Percentiles rank a stretch among this genome's conserved stretches.
These are phyloP conservation scores for Smittium mucronatum DNA, from an alignment of 371 early-diverging fungal genomes.

Conservation along the genomic window DNA sequence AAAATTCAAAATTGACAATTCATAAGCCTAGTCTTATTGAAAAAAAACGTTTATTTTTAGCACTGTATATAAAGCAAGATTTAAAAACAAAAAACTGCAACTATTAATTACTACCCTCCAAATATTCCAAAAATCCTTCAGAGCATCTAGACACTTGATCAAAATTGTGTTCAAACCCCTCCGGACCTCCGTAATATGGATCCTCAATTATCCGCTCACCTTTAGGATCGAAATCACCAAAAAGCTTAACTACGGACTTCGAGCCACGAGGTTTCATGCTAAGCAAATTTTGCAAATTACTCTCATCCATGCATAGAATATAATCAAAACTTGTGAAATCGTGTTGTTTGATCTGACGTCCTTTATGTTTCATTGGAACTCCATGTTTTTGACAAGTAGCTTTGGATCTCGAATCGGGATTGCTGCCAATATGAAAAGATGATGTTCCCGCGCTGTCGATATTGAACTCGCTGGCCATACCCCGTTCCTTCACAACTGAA, in stretches of 20 bases:
- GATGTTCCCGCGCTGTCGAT: conserved; percentile 87
- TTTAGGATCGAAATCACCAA: conserved; percentile 76
- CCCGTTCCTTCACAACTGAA: conserved; percentile 45
- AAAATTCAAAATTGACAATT: too few relatives aligned
- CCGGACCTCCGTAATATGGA: conserved; percentile 79
- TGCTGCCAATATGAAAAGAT: conserved; percentile 61
- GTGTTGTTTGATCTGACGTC: conserved; percentile 43
- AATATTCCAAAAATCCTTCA: conserved; percentile 44
- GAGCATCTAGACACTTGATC: conserved; percentile 63
- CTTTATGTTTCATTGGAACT: conserved; percentile 67
- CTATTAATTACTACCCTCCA: not conserved
- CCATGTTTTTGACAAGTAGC: conserved; percentile 56
- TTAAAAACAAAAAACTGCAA: not conserved
- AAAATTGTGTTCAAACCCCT: conserved; percentile 80
- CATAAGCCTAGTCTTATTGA: too few relatives aligned
- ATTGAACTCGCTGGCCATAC: conserved; percentile 43
- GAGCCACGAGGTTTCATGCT: conserved; percentile 30
- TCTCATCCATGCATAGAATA: conserved; percentile 75
- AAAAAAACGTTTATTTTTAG: too few relatives aligned
- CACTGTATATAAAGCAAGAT: too few relatives aligned
- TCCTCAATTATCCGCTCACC: conserved; percentile 65
- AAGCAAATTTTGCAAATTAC: conserved; percentile 56
- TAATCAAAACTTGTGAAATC: conserved; percentile 70
- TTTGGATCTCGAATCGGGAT: conserved; percentile 58
- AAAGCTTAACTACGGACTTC: conserved; percentile 45